Evolutionary conservation across 2,329 filamentous ascomycete species (phyloP).

Genomic region (Chrysosporium queenslandicum): DNA sequence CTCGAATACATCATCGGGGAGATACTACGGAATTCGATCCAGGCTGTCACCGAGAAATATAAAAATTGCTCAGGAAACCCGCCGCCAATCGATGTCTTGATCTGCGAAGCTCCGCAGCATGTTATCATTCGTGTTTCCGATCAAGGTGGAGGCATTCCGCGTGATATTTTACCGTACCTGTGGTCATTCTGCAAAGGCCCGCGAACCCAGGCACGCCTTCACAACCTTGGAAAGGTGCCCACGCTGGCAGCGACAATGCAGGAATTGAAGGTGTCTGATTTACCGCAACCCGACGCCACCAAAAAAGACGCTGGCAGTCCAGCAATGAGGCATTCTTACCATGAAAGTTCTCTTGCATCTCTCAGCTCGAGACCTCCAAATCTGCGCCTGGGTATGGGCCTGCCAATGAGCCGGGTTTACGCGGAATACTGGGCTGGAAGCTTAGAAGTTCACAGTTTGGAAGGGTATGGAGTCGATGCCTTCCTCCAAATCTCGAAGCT

Average conservation of each 20-base stretch:
- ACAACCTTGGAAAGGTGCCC: conserved; percentile 77
- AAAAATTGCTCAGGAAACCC: conserved; percentile 42
- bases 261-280: conserved; percentile 53
- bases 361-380: conserved; percentile 77
- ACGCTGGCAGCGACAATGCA: conserved; percentile 89
- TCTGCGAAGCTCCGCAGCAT: conserved; percentile 88
- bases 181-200: conserved; percentile 98
- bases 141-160: conserved; percentile 81
- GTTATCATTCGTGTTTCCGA: conserved; percentile 95
- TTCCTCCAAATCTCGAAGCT: conserved; percentile 94
- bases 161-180: conserved; percentile 73
- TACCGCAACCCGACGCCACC: conserved; percentile 23
- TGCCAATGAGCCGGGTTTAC: conserved; percentile 89
- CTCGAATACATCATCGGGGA: conserved; percentile 96
- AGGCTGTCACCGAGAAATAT: conserved; percentile 74
- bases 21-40: conserved; percentile 85
- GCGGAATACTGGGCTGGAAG: conserved; percentile 97
- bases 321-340: conserved; percentile 26
- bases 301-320: conserved; percentile 14
- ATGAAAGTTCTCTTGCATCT: conserved; percentile 61
- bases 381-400: conserved; percentile 77
- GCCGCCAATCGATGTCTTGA: conserved; percentile 82
- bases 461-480: conserved; percentile 91
- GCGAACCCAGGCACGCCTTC: conserved; percentile 62
- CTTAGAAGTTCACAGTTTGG: conserved; percentile 79